Percentiles rank a stretch among this genome's conserved stretches.
Evolutionary conservation across 1,284 basidiomycete genomes (phyloP).

Genomic region (Cystobasidiaceae sp.): DNA sequence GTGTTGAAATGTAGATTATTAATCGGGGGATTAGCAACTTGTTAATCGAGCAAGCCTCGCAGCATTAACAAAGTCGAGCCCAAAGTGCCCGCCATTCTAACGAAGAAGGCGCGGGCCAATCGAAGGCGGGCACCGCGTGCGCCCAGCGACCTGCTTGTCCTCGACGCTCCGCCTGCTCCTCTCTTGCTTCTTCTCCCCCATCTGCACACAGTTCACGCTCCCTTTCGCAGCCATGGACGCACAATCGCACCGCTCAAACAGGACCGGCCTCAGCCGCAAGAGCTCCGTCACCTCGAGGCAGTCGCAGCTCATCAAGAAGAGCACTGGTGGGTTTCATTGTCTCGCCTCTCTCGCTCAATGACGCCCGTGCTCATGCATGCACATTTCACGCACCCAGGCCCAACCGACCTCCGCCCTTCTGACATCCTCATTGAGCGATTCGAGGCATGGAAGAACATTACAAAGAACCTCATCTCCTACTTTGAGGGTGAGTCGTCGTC

Average conservation of each 20-base stretch:
- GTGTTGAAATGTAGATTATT: too few relatives aligned
- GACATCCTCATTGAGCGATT: conserved; percentile 96
- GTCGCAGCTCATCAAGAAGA: conserved; percentile 50
- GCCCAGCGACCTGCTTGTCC: too few relatives aligned
- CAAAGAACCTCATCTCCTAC: conserved; percentile 77
- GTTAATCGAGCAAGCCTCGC: too few relatives aligned
- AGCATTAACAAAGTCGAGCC: too few relatives aligned
- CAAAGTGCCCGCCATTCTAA: too few relatives aligned
- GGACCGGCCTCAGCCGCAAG: conserved; percentile 36
- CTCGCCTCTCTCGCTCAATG: not conserved
- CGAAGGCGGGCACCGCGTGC: too few relatives aligned
- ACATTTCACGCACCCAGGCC: conserved; percentile 2
- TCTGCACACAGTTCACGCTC: not conserved
- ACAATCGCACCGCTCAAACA: not conserved
- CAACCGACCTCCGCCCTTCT: conserved; percentile 76
- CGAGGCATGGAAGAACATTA: conserved; percentile 88
- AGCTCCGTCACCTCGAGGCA: conserved; percentile 43
- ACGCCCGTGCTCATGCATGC: not conserved
- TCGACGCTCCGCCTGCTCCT: not conserved
- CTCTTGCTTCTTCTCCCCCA: not conserved
- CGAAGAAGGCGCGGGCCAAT: too few relatives aligned
- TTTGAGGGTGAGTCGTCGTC: conserved; percentile 29
- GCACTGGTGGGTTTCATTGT: conserved; percentile 43
- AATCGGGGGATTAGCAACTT: too few relatives aligned
- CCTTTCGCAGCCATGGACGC: conserved; percentile 1